Percentiles rank a stretch among this genome's conserved stretches.
Conservation (phyloP, 257 asterid genomes). For the Leonotis leonurus region DNA sequence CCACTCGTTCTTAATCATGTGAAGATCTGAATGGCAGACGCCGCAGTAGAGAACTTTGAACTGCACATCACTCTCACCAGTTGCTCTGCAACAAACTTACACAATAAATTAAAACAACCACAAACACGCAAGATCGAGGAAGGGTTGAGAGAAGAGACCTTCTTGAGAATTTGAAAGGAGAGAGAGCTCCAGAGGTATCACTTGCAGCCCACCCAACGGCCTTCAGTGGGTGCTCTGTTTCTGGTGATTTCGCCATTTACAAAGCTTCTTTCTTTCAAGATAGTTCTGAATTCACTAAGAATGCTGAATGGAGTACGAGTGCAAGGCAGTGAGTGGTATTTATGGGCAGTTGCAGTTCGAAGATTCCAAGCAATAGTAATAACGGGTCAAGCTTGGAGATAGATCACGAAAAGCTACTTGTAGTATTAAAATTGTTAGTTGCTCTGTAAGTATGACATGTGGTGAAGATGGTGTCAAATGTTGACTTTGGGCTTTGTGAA, state of each 20-base stretch:
- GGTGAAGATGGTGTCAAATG: too few relatives aligned
- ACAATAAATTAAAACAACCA: too few relatives aligned
- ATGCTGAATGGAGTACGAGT: background rate
- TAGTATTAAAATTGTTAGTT: too few relatives aligned
- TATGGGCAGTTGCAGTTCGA: too few relatives aligned
- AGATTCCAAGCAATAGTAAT: too few relatives aligned
- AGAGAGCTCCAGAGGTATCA: constrained; percentile 43
- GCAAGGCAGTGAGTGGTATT: background rate
- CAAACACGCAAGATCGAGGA: too few relatives aligned
- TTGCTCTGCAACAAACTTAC: constrained; percentile 30
- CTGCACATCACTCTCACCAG: constrained; percentile 37
- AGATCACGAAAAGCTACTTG: too few relatives aligned
- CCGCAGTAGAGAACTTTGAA: constrained; percentile 43
- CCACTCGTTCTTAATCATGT: constrained; percentile 35
- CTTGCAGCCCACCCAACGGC: constrained; percentile 47
- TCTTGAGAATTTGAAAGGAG: too few relatives aligned
- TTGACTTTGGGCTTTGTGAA: too few relatives aligned
- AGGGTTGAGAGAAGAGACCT: constrained; percentile 26
- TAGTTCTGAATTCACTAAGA: too few relatives aligned
- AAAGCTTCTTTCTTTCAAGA: background rate
- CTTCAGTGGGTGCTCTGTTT: constrained; percentile 39
- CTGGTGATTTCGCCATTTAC: constrained; percentile 42
- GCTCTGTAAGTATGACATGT: too few relatives aligned
- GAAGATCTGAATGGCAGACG: constrained; percentile 48
- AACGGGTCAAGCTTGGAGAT: too few relatives aligned